A percentile compares a stretch with the other conserved stretches of the same genome.
These are phyloP conservation scores for Fraxinus xanthoxyloides DNA, from an alignment of 305 asterid genomes.

Conservation along the genomic window DNA sequence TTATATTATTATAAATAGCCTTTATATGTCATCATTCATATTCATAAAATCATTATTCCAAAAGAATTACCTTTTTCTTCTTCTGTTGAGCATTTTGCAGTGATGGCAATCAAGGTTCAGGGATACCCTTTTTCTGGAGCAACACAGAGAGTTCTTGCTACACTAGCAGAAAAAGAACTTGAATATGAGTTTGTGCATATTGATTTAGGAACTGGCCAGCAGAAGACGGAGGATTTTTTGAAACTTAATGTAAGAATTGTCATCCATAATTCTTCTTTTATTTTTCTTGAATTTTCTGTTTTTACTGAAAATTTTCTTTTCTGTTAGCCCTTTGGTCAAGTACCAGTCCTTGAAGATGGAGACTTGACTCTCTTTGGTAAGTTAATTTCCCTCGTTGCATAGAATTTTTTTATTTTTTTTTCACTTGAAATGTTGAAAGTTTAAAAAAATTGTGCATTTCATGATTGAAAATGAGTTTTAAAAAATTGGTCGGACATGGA, in stretches of 20 bases:
- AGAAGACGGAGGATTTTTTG: constrained; percentile 43
- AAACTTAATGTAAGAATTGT: constrained; percentile 44
- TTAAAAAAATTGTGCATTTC: too few species aligned
- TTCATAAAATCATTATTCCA: neutral
- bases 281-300: neutral
- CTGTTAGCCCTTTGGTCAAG: constrained; percentile 73
- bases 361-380: constrained; percentile 64
- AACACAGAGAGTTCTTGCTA: constrained; percentile 41
- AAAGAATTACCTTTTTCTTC: neutral
- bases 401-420: too few species aligned
- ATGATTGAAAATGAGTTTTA: too few species aligned
- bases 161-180: constrained; percentile 54
- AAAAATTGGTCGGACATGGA: too few species aligned
- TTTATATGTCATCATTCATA: neutral
- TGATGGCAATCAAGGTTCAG: constrained; percentile 58
- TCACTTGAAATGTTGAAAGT: too few species aligned
- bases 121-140: constrained; percentile 44
- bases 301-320: neutral
- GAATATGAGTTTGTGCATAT: constrained; percentile 42
- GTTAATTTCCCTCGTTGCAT: neutral
- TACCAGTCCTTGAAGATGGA: constrained; percentile 70
- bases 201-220: constrained; percentile 38
- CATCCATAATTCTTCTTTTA: neutral
- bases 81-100: neutral
- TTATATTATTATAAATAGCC: neutral